Evolutionary conservation across 192 early-diverging fungal species (phyloP).

Genomic region (Nowakowskiella sp.): DNA sequence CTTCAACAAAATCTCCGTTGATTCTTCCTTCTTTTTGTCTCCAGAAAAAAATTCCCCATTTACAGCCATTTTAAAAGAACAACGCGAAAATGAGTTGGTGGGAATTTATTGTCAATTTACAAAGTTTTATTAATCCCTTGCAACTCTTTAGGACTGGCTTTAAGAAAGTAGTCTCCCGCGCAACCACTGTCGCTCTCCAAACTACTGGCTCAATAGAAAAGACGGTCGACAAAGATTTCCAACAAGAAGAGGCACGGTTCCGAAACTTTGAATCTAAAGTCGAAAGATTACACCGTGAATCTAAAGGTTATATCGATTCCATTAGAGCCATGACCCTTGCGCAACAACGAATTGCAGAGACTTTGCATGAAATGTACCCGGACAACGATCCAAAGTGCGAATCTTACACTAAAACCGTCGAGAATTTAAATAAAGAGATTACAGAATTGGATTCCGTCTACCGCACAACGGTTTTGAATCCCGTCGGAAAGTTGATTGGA

Average conservation of each 20-base stretch:
- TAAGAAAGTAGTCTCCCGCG: conserved; percentile 73
- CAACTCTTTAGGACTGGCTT: conserved; percentile 71
- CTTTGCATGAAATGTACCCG: conserved; percentile 84
- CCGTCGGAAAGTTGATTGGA: conserved; percentile 70
- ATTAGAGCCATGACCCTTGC: conserved; percentile 79
- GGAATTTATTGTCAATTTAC: no score
- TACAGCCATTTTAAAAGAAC: no score
- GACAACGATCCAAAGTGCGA: conserved; percentile 63
- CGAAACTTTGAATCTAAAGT: conserved; percentile 76
- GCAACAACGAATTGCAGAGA: conserved; percentile 78
- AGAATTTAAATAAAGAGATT: not conserved
- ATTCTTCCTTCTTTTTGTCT: no score
- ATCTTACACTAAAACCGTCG: conserved; percentile 8
- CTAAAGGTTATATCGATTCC: conserved; percentile 86
- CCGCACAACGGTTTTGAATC: conserved; percentile 79
- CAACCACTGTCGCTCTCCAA: conserved; percentile 65
- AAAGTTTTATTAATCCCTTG: no score
- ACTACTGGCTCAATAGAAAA: conserved; percentile 68
- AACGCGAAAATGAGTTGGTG: no score
- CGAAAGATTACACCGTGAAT: conserved; percentile 78
- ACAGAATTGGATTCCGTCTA: conserved; percentile 78
- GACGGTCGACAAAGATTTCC: conserved; percentile 71
- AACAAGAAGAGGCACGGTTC: conserved; percentile 73
- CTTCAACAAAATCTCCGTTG: no score
- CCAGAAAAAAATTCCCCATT: no score